Evolutionary conservation across 106 monocot genomes (phyloP).

Genomic region (Triglochin maritima): DNA sequence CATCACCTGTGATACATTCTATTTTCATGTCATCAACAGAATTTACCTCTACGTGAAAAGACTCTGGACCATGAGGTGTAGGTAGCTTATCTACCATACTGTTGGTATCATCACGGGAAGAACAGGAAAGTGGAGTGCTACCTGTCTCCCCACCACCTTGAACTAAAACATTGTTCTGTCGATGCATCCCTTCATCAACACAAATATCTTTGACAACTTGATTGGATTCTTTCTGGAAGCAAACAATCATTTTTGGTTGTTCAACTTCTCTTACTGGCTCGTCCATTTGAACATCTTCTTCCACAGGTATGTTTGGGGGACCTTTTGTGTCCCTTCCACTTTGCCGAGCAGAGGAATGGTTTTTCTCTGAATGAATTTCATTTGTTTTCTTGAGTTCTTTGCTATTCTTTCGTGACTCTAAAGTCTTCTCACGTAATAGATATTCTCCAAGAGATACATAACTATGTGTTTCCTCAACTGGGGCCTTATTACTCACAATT

Average conservation of each 20-base stretch:
- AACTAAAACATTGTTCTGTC: slow-evolving; percentile 10
- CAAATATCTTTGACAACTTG: slow-evolving; percentile 58
- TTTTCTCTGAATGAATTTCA: not conserved
- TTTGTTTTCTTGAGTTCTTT: not conserved
- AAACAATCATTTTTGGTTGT: slow-evolving; percentile 23
- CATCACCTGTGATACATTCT: no score
- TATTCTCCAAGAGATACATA: slow-evolving; percentile 11
- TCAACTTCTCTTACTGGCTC: slow-evolving; percentile 34
- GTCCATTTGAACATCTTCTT: slow-evolving; percentile 22
- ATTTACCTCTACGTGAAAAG: slow-evolving; percentile 1
- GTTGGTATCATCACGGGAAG: no score
- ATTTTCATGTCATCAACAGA: not conserved
- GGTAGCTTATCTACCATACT: not conserved
- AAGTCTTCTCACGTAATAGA: not conserved
- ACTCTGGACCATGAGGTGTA: slow-evolving; percentile 1
- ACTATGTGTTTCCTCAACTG: slow-evolving; percentile 1
- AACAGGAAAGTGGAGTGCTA: no score
- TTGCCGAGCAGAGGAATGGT: not conserved
- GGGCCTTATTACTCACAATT: slow-evolving; percentile 6
- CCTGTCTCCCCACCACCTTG: no score
- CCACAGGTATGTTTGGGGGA: not conserved
- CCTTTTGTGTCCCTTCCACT: not conserved
- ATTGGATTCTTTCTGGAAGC: slow-evolving; percentile 16
- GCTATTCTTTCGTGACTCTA: not conserved
- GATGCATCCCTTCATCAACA: slow-evolving; percentile 38